These are phyloP conservation scores for Cercospora janseana DNA, from an alignment of 2,329 filamentous ascomycete species.

Conservation along the genomic window DNA sequence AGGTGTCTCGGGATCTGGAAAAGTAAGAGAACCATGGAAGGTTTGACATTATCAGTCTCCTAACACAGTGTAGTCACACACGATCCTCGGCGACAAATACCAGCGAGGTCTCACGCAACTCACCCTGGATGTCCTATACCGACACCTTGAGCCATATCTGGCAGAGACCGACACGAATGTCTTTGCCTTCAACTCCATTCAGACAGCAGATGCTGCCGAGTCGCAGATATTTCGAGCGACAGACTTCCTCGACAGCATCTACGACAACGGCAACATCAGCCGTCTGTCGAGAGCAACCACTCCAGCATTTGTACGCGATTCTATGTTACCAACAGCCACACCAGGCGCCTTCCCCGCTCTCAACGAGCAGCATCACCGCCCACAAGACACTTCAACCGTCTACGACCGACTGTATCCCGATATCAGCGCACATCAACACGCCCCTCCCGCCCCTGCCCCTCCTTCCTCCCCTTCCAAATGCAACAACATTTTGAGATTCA, in stretches of 20 bases:
- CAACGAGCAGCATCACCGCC: constrained; percentile 21
- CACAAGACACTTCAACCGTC: constrained; percentile 28
- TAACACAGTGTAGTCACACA: constrained; percentile 69
- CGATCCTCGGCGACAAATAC: constrained; percentile 81
- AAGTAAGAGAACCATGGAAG: constrained; percentile 55
- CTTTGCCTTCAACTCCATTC: constrained; percentile 69
- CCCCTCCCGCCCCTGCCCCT: constrained; percentile 18
- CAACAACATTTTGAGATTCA: constrained; percentile 21
- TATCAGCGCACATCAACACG: constrained; percentile 29
- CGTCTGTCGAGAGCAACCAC: constrained; percentile 46
- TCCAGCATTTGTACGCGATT: constrained; percentile 46
- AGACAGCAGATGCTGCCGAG: constrained; percentile 76
- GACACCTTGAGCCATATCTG: constrained; percentile 71
- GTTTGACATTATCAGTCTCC: background rate
- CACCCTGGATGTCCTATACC: constrained; percentile 83
- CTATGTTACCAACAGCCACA: constrained; percentile 21
- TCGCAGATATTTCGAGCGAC: constrained; percentile 71
- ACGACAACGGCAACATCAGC: constrained; percentile 60
- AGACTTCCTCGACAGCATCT: constrained; percentile 75
- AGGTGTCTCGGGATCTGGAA: constrained; percentile 92
- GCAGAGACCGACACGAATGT: constrained; percentile 58
- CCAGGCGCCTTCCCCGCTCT: constrained; percentile 33
- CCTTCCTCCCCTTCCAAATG: constrained; percentile 25
- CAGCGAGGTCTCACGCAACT: constrained; percentile 91
- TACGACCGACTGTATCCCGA: constrained; percentile 36